Evolutionary conservation across 805 yeast genomes (phyloP).

Genomic region (Lipomyces yamadae): DNA sequence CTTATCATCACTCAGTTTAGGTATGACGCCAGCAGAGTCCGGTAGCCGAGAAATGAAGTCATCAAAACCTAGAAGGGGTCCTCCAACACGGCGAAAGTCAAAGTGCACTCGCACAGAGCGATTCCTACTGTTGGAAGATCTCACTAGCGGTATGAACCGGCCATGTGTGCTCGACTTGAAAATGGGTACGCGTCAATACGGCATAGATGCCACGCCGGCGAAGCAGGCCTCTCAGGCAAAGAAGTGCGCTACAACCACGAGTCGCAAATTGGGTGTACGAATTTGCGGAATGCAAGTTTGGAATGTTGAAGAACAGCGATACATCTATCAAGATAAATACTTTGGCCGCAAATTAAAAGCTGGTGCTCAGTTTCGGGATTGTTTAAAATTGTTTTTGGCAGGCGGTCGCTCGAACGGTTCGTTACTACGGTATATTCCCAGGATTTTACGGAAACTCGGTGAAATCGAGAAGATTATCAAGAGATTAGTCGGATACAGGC

Average conservation of each 20-base stretch:
- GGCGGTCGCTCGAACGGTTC: conserved; percentile 68
- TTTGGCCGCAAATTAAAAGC: conserved; percentile 78
- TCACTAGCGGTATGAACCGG: conserved; percentile 76
- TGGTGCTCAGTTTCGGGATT: conserved; percentile 77
- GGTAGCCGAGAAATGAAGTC: neutral
- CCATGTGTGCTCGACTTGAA: conserved; percentile 95
- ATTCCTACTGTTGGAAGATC: conserved; percentile 85
- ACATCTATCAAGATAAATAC: conserved; percentile 82
- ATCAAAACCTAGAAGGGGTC: neutral
- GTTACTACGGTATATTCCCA: conserved; percentile 68
- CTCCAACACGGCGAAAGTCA: conserved; percentile 6
- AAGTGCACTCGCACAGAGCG: conserved; percentile 61
- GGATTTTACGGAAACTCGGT: conserved; percentile 61
- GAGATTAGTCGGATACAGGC: conserved; percentile 71
- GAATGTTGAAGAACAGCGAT: conserved; percentile 54
- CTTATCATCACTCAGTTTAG: neutral
- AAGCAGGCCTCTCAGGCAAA: conserved; percentile 79
- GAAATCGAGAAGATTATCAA: conserved; percentile 62
- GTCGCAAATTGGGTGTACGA: conserved; percentile 81
- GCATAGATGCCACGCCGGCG: conserved; percentile 79
- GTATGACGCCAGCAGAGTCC: neutral
- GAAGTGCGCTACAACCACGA: conserved; percentile 83
- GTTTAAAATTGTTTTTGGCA: conserved; percentile 75
- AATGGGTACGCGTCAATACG: conserved; percentile 98
- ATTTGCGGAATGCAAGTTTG: conserved; percentile 94